phyloP scores from a whole-genome alignment of 1,284 basidiomycete species.

The Agroathelia rolfsii region DNA sequence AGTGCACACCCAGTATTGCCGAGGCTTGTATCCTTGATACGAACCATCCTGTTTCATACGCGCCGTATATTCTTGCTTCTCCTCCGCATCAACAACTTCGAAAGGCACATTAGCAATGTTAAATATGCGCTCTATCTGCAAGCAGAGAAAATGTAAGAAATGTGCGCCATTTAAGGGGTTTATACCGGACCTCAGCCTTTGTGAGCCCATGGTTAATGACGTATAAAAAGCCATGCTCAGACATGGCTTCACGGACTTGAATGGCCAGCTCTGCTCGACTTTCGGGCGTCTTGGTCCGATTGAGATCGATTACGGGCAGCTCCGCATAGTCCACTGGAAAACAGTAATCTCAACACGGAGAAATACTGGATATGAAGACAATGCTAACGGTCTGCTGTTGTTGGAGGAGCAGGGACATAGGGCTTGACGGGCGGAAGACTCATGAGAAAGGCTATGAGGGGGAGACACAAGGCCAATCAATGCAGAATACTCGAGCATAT shows the following conservation, averaged over 20 bases:
- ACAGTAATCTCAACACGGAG: too few species aligned
- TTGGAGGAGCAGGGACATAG: constrained; percentile 25
- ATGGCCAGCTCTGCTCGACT: constrained; percentile 35
- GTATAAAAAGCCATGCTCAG: constrained; percentile 54
- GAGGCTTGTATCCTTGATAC: constrained; percentile 51
- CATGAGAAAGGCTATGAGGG: too few species aligned
- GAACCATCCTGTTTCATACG: constrained; percentile 41
- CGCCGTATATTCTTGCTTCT: constrained; percentile 43
- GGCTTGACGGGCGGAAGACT: too few species aligned
- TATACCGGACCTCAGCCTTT: constrained; percentile 32
- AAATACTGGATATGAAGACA: neutral
- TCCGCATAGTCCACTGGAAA: constrained; percentile 68
- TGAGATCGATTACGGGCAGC: constrained; percentile 53
- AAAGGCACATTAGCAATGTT: constrained; percentile 58
- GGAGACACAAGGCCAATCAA: too few species aligned
- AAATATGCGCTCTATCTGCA: constrained; percentile 42
- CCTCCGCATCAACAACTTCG: constrained; percentile 37
- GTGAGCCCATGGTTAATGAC: constrained; percentile 49
- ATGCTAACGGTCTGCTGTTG: constrained; percentile 25
- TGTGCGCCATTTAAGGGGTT: neutral
- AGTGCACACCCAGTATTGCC: constrained; percentile 41
- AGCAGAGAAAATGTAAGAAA: constrained; percentile 6
- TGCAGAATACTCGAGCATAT: too few species aligned
- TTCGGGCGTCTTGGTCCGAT: constrained; percentile 35
- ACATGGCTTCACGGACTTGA: constrained; percentile 47